These are phyloP conservation scores for Eucalyptus curtisii DNA, from an alignment of 345 rosid genomes.

Conservation along the genomic window DNA sequence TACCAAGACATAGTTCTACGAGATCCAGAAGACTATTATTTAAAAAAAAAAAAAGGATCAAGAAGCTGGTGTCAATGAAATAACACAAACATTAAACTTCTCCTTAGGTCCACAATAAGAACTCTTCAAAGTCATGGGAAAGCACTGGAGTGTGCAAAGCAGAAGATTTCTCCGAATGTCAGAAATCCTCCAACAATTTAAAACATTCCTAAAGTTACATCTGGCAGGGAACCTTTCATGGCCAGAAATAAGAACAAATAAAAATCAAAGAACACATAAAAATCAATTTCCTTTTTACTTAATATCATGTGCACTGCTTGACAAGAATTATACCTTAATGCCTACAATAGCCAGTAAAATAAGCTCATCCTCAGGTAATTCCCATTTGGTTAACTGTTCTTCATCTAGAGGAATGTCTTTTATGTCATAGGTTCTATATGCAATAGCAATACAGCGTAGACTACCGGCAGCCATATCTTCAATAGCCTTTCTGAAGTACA, in stretches of 20 bases:
- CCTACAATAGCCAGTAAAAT: constrained; percentile 85
- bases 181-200: not conserved
- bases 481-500: constrained; percentile 39
- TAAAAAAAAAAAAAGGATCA: not conserved
- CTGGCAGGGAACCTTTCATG: not conserved
- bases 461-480: constrained; percentile 78
- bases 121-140: not conserved
- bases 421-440: constrained; percentile 48
- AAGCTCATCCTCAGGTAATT: constrained; percentile 80
- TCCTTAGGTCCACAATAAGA: not conserved
- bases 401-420: constrained; percentile 65
- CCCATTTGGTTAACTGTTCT: constrained; percentile 56
- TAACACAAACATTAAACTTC: not conserved
- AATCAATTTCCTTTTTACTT: not conserved
- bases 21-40: not conserved
- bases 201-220: not conserved
- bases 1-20: not conserved
- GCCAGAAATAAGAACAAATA: not conserved
- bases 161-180: not conserved
- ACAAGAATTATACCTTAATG: constrained; percentile 42
- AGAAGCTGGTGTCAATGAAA: not conserved
- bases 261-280: not conserved
- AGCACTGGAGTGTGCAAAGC: not conserved
- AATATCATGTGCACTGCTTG: not conserved
- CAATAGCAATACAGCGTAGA: constrained; percentile 92